phyloP scores from a whole-genome alignment of 2,329 filamentous ascomycete genomes.

The Zymoseptoria pseudotritici region DNA sequence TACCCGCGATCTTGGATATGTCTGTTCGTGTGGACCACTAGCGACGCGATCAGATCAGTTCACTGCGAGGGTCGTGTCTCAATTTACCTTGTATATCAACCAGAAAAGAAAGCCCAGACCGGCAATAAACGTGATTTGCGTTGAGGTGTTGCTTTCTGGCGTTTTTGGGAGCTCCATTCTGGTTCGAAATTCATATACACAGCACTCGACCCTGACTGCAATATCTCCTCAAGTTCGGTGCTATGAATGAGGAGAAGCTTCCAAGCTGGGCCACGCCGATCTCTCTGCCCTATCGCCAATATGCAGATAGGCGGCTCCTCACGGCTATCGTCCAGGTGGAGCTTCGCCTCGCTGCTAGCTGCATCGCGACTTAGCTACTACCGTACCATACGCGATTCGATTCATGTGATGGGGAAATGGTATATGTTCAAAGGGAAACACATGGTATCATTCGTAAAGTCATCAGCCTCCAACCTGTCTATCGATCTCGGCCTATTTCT shows the following conservation, averaged over 20 bases:
- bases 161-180: background rate
- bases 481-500: background rate
- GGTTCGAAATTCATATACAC: background rate
- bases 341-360: background rate
- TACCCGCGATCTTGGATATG: conserved; percentile 42
- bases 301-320: background rate
- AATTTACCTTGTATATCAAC: background rate
- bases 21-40: conserved; percentile 33
- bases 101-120: background rate
- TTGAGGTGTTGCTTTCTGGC: background rate
- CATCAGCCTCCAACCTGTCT: background rate
- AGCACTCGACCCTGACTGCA: background rate
- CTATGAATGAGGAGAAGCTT: background rate
- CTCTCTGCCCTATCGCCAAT: background rate
- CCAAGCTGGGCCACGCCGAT: background rate
- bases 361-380: background rate
- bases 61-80: background rate
- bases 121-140: background rate
- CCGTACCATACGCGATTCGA: background rate
- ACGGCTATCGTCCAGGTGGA: background rate
- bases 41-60: background rate
- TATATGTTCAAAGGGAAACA: background rate
- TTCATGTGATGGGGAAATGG: background rate
- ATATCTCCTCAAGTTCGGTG: background rate
- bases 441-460: background rate